phyloP scores from a whole-genome alignment of 2,329 filamentous ascomycete species.

The Fusarium sacchari region DNA sequence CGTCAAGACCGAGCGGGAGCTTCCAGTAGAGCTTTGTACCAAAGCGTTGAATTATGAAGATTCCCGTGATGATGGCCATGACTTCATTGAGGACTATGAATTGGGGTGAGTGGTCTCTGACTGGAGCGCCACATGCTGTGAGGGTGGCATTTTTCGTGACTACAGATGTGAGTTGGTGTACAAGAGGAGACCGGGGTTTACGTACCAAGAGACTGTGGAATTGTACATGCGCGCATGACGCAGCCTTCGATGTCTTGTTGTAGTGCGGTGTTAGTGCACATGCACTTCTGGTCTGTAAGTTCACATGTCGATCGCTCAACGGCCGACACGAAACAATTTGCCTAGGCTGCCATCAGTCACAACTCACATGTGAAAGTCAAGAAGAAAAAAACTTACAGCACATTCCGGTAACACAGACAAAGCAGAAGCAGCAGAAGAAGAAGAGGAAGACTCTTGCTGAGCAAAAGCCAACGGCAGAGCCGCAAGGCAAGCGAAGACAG shows the following conservation, averaged over 20 bases:
- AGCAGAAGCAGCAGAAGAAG: not conserved
- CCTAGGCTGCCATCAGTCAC: slow-evolving; percentile 29
- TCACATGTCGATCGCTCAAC: slow-evolving; percentile 43
- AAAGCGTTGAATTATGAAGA: slow-evolving; percentile 56
- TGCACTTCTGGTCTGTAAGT: slow-evolving; percentile 43
- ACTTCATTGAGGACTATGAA: slow-evolving; percentile 33
- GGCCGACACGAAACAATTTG: slow-evolving; percentile 40
- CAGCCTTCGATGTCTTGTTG: slow-evolving; percentile 42
- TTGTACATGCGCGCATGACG: slow-evolving; percentile 43
- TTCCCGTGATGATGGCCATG: slow-evolving; percentile 48
- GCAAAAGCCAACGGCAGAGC: slow-evolving; percentile 10
- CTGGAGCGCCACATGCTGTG: slow-evolving; percentile 42
- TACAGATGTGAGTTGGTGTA: slow-evolving; percentile 3
- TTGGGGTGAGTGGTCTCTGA: slow-evolving; percentile 45
- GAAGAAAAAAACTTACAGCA: slow-evolving; percentile 40
- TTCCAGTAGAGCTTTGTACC: slow-evolving; percentile 48
- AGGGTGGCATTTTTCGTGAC: slow-evolving; percentile 42
- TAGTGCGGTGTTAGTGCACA: slow-evolving; percentile 45
- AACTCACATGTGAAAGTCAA: not conserved
- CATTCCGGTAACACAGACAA: slow-evolving; percentile 44
- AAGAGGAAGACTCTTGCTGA: not conserved
- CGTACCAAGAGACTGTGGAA: slow-evolving; percentile 48
- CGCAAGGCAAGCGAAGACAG: slow-evolving; percentile 11
- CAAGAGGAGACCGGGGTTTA: not conserved
- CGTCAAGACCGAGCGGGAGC: slow-evolving; percentile 51